Conservation (phyloP, 495 filamentous ascomycete species). For the Friedmanniomyces simplex region DNA sequence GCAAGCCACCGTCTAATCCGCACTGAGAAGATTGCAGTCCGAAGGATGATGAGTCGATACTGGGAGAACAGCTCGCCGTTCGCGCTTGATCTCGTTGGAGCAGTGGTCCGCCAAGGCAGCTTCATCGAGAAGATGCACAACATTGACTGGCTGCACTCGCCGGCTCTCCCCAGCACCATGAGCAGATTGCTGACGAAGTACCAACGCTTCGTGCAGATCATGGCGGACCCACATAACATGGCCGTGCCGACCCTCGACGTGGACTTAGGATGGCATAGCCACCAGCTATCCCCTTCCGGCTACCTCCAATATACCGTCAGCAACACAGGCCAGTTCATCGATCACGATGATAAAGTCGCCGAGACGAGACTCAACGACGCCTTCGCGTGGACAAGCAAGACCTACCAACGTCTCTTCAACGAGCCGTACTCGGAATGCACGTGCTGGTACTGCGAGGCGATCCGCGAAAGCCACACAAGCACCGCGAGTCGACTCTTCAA, state of each 20-base stretch:
- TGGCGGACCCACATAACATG: conserved; percentile 44
- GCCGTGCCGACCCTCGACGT: conserved; percentile 78
- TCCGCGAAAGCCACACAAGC: conserved; percentile 52
- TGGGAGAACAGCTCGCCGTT: conserved; percentile 66
- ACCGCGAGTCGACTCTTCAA: conserved; percentile 28
- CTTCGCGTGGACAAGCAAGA: conserved; percentile 67
- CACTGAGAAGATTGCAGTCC: conserved; percentile 42
- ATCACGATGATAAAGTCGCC: conserved; percentile 80
- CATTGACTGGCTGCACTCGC: conserved; percentile 66
- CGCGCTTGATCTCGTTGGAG: conserved; percentile 63
- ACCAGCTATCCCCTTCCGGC: conserved; percentile 49
- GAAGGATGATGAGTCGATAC: conserved; percentile 70
- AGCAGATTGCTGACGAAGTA: conserved; percentile 58
- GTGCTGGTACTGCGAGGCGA: conserved; percentile 84
- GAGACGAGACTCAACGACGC: conserved; percentile 48
- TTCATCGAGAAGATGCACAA: conserved; percentile 78
- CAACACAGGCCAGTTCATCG: conserved; percentile 47
- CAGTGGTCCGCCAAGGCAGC: conserved; percentile 67
- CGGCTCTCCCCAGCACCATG: conserved; percentile 55
- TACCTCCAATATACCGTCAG: conserved; percentile 51
- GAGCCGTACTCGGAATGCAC: conserved; percentile 73
- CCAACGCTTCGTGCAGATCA: conserved; percentile 55
- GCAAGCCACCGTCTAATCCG: neutral
- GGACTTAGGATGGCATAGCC: conserved; percentile 74
- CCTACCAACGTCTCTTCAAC: conserved; percentile 51